Evolutionary conservation across 306 rosid genomes (phyloP), one percentile per base, ranked within the genome.

Genomic region (Hylodesmum podocarpum): DNA sequence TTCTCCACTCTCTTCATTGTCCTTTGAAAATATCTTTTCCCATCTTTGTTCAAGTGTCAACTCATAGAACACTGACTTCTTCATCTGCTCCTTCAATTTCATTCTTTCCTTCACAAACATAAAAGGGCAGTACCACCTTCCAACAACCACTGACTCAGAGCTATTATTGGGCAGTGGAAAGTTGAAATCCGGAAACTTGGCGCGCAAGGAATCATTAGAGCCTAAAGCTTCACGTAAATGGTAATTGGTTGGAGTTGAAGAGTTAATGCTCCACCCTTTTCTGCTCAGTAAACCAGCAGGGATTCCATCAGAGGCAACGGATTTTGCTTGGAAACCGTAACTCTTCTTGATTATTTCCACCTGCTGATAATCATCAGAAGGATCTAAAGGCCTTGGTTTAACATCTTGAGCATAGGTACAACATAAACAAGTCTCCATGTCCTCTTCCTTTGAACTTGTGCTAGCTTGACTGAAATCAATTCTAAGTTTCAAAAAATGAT

Each of bases 101-200:
- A 51, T 10, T 63, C 79, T 78, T 46, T 85, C 94, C 73, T 77
- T 80, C 19, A 87, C 43, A 37, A 85, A 87, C 77, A 85, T 54
- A 44, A 83, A 85, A 70, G 91, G 94, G 49, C 78, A 63, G 6
- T 88, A 82, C 91, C 93, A 90, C 39, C 81, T 85, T 1, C 89
- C 96, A 3, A 85, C 67, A 4, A 21, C 49, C 66, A 86, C 47
- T 4, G 84, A 11, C 3, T 67, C 53, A 3, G 79, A 84, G 22
- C 47, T 27, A 25, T 34, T 19, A 13, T 28, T 6, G 6, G 70
- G 51, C 13, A 74, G 3, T 29, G 87, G 43, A 22, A 68, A 86
- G 39, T 51, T 15, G 43, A 87, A 75, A 2, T 66, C 19, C 0
- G 93, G 93, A 31, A 88, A 73, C 14, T 43, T 33, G 12, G 74